These are phyloP conservation scores for Fennellomyces sp. DNA, from an alignment of 371 early-diverging fungal genomes.

Conservation along the genomic window DNA sequence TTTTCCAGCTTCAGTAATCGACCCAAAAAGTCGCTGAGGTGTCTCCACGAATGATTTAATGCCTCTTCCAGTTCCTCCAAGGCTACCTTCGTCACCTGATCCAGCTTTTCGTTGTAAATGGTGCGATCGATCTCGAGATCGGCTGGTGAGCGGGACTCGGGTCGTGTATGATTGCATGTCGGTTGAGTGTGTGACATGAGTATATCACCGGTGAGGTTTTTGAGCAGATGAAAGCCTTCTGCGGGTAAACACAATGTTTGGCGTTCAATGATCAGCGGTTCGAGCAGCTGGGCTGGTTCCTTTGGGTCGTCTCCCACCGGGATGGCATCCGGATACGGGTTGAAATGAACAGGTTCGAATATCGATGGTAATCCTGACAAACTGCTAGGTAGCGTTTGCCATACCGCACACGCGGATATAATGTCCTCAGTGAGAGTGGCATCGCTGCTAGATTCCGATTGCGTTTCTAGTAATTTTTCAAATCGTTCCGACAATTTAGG, in stretches of 20 bases:
- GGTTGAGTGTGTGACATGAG: slow-evolving; percentile 75
- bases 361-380: slow-evolving; percentile 39
- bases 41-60: slow-evolving; percentile 46
- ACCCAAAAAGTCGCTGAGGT: slow-evolving; percentile 45
- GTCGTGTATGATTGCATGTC: slow-evolving; percentile 72
- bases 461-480: slow-evolving; percentile 25
- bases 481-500: slow-evolving; percentile 30
- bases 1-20: slow-evolving; percentile 36
- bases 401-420: slow-evolving; percentile 33
- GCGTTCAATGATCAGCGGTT: slow-evolving; percentile 62
- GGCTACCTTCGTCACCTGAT: slow-evolving; percentile 36
- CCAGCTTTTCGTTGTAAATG: slow-evolving; percentile 67
- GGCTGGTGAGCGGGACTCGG: slow-evolving; percentile 65
- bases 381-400: slow-evolving; percentile 45
- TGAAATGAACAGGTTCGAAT: slow-evolving; percentile 56
- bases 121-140: slow-evolving; percentile 75
- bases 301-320: slow-evolving; percentile 60
- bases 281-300: slow-evolving; percentile 64
- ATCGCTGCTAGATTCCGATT: slow-evolving; percentile 13
- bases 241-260: slow-evolving; percentile 66
- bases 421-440: slow-evolving; percentile 28
- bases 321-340: slow-evolving; percentile 63
- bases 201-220: slow-evolving; percentile 71
- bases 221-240: slow-evolving; percentile 68
- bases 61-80: slow-evolving; percentile 39